Base-by-base conservation (phyloP, 2,329 filamentous ascomycete genomes). In the Verticillium longisporum region DNA sequence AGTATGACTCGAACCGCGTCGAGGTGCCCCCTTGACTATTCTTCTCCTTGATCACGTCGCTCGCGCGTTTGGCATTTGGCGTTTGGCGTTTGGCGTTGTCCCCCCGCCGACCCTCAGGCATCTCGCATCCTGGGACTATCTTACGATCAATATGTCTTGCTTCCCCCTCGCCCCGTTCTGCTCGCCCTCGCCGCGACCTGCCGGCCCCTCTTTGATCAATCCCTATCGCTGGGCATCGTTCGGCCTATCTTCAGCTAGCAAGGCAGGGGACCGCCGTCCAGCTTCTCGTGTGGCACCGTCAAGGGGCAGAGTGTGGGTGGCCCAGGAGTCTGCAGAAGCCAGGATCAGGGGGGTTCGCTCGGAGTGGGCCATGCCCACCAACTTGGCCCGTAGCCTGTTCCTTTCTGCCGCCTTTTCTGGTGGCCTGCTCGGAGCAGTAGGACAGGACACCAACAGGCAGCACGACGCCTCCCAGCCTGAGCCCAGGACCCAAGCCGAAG, bases 161-260 rank as follows among this genome's bases (percentile, higher is more conserved):
- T 56, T 11, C 41, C 41, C 41, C n/a, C 41, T 50, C 41, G 38
- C 14, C 54, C 36, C 36, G 38, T 56, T 41, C 56, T 58, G 56
- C 53, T 61, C 60, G 36, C 31, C 14, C 55, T 34, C 55, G 63
- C 62, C 56, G 59, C 63, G 61, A 64, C 61, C 53, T 18, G 57
- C 63, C 38, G 38, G 38, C 15, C n/a, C 38, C 38, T 45, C 26
- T 6, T 18, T n/a, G 14, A 45, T 18, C 41, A 50, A 50, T 50
- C 41, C 41, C 41, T 50, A 50, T 50, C 41, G 41, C 41, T 50
- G 41, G 41, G 41, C 41, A 37, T 55, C 58, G 61, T 54, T 55
- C n/a, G 61, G 62, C 54, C 63, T 63, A 59, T 63, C 63, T 63
- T 64, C 63, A 64, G 63, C 63, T 62, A 58, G 61, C 38, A 60